Evolutionary conservation across 2,329 filamentous ascomycete genomes (phyloP), one percentile per base, ranked within the genome.

Genomic region (Plenodomus biglobosus): DNA sequence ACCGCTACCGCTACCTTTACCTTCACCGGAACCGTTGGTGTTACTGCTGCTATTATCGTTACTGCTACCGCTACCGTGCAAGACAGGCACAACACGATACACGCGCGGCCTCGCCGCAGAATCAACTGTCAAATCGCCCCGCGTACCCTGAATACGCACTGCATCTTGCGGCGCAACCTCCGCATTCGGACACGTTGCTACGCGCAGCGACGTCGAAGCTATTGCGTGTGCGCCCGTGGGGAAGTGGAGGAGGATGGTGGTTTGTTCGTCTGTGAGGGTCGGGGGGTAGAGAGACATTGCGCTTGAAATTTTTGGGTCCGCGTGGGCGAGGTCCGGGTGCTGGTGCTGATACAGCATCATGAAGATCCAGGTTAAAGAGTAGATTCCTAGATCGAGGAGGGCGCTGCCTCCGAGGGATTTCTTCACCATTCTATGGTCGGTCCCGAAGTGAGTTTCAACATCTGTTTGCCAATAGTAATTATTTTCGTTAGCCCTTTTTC

Each of bases 321-420:
- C 80, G 60, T 88, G n/a, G n/a, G n/a, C n/a, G n/a, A n/a, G n/a
- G n/a, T n/a, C n/a, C n/a, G n/a, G n/a, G n/a, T n/a, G n/a, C n/a
- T n/a, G n/a, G n/a, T 32, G 8, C 68, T 90, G 88, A 73, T 95
- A 95, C 30, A 95, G 79, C 36, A 85, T 85, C 73, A 94, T 88
- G 79, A 92, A 94, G 7, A 92, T 80, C 91, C 90, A 95, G 20
- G 90, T 95, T 52, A 95, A 74, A 39, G 87, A 83, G 76, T 95
- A 95, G 70, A 95, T 86, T 48, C 91, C 91, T 44, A 95, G 76
- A 70, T 95, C 90, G 42, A 95, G 79, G 48, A 95, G 76, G 2
- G 85, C 87, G 44, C 91, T 90, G 17, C 91, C 91, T 0, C 90
- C 90, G 30, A 95, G 79, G 62, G 91, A 85, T 35, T 79, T 78